Evolutionary conservation across 140 eudicot genomes (phyloP).

Genomic region (Anethum foeniculum): DNA sequence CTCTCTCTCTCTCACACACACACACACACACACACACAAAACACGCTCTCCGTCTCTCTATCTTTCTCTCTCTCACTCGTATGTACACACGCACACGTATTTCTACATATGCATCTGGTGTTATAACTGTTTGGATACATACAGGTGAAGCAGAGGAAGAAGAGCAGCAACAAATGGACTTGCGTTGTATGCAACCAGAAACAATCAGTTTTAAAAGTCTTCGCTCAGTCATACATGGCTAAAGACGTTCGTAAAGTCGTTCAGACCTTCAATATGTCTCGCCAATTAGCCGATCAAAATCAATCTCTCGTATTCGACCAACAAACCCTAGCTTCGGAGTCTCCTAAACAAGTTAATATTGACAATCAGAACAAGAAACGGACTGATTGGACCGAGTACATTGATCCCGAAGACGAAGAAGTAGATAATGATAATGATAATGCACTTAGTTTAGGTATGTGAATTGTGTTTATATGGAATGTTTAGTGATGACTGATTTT

Average conservation of each 20-base stretch:
- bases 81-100: not conserved
- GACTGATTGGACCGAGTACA: constrained; percentile 66
- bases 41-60: not conserved
- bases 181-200: constrained; percentile 78
- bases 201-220: constrained; percentile 68
- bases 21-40: too few species aligned
- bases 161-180: constrained; percentile 85
- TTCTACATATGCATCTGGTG: not conserved
- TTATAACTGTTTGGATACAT: not conserved
- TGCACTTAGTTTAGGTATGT: constrained; percentile 27
- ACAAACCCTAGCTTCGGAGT: constrained; percentile 15
- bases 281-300: constrained; percentile 43
- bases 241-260: constrained; percentile 66
- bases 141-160: constrained; percentile 95
- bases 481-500: not conserved
- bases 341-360: not conserved
- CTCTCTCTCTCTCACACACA: constrained; percentile 4
- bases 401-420: constrained; percentile 30
- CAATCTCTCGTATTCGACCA: not conserved
- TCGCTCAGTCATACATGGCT: constrained; percentile 64
- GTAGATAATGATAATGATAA: not conserved
- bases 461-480: not conserved
- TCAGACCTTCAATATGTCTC: constrained; percentile 75
- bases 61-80: constrained; percentile 11
- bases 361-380: constrained; percentile 26